These are phyloP conservation scores for Yamadazyma paraphyllophila DNA, from an alignment of 805 yeast species.

Conservation along the genomic window DNA sequence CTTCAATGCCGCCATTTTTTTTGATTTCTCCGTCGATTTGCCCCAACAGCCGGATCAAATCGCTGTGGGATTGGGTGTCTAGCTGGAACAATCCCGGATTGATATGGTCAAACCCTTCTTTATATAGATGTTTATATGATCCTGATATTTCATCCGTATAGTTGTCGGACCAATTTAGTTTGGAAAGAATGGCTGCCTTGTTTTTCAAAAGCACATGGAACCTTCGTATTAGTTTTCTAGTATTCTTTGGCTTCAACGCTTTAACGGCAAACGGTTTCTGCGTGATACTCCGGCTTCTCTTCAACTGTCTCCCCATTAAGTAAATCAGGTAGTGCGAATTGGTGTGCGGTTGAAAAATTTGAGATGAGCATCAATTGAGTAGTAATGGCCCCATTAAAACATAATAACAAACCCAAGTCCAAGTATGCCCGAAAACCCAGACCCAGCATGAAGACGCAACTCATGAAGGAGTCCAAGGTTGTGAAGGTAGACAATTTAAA, in stretches of 20 bases:
- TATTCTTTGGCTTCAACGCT: slow-evolving; percentile 62
- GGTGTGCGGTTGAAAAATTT: slow-evolving; percentile 4
- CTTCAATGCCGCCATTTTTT: slow-evolving; percentile 70
- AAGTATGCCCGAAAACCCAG: slow-evolving; percentile 1
- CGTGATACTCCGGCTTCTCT: slow-evolving; percentile 29
- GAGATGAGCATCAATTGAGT: slow-evolving; percentile 7
- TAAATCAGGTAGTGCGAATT: too few species aligned
- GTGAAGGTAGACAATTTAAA: slow-evolving; percentile 51
- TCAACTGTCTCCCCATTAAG: background rate
- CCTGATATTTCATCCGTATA: slow-evolving; percentile 15
- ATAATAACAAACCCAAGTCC: slow-evolving; percentile 1
- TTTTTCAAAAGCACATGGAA: slow-evolving; percentile 71
- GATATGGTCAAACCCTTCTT: slow-evolving; percentile 5
- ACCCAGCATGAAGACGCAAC: slow-evolving; percentile 1
- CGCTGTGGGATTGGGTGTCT: slow-evolving; percentile 9
- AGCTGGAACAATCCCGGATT: slow-evolving; percentile 6
- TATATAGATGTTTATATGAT: background rate
- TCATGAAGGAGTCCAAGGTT: slow-evolving; percentile 30
- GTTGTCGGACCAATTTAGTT: slow-evolving; percentile 20
- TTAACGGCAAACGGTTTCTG: slow-evolving; percentile 33
- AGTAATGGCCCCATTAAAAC: slow-evolving; percentile 1
- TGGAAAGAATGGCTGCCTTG: slow-evolving; percentile 38
- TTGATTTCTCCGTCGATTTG: slow-evolving; percentile 61
- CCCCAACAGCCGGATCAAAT: slow-evolving; percentile 38
- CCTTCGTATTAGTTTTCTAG: slow-evolving; percentile 73